phyloP scores from a whole-genome alignment of 177 flowering plant genomes.

The Telopea speciosissima region DNA sequence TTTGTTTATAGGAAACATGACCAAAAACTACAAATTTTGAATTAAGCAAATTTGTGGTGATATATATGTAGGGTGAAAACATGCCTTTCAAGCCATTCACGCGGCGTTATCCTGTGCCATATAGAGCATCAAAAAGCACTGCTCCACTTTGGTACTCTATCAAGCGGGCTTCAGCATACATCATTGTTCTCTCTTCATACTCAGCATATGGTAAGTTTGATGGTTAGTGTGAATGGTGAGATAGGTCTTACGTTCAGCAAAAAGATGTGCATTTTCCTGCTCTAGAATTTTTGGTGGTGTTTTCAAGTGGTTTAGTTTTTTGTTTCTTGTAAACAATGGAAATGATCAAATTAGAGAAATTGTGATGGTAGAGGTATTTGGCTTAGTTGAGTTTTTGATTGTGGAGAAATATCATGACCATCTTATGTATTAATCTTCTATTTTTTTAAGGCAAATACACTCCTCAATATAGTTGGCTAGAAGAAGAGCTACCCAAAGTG shows the following conservation, averaged over 20 bases:
- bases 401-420: not conserved
- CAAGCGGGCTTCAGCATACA: constrained; percentile 72
- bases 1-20: not conserved
- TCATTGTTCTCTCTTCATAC: constrained; percentile 68
- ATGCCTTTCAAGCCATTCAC: constrained; percentile 61
- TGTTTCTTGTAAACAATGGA: too few species aligned
- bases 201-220: constrained; percentile 28
- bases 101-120: constrained; percentile 52
- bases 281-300: not conserved
- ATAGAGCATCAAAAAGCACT: constrained; percentile 49
- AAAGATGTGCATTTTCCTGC: not conserved
- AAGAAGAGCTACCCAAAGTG: constrained; percentile 50
- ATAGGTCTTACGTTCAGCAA: not conserved
- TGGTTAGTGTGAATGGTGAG: not conserved
- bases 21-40: not conserved
- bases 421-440: not conserved
- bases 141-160: constrained; percentile 71
- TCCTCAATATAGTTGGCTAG: constrained; percentile 58
- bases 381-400: not conserved
- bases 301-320: not conserved
- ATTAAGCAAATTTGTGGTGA: not conserved
- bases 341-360: not conserved
- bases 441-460: constrained; percentile 51
- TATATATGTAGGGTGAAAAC: constrained; percentile 54
- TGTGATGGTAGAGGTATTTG: not conserved